Evolutionary conservation across 306 rosid species (phyloP).

Genomic region (Quercus suber): DNA sequence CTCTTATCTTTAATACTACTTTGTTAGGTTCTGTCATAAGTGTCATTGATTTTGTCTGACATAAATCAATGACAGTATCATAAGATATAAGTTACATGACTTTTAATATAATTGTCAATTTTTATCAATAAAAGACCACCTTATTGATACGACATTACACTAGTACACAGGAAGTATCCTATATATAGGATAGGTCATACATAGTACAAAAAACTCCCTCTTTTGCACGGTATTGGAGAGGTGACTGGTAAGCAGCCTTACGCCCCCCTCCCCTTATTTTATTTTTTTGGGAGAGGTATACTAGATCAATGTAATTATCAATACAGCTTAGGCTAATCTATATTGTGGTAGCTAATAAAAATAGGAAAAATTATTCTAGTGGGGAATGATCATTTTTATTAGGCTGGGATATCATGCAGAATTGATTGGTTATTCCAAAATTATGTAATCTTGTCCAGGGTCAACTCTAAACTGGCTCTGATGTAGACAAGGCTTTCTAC

Average conservation of each 20-base stretch:
- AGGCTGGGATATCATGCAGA: no score
- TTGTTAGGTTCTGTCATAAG: neutral
- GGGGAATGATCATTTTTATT: neutral
- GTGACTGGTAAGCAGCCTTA: no score
- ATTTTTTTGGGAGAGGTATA: neutral
- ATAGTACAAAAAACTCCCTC: no score
- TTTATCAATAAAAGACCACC: no score
- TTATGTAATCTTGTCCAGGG: neutral
- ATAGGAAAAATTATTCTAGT: neutral
- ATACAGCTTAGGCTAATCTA: neutral
- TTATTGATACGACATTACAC: no score
- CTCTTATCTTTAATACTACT: neutral
- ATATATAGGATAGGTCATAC: no score
- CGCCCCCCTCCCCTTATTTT: no score
- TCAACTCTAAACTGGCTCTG: neutral
- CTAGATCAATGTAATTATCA: neutral
- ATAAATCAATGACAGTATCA: neutral
- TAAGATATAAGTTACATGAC: neutral
- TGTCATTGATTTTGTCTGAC: neutral
- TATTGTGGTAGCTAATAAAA: neutral
- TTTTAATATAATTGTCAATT: neutral
- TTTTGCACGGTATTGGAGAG: neutral
- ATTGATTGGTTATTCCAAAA: neutral
- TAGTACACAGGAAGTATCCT: neutral
- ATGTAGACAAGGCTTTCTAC: neutral